A percentile compares a stretch with the other conserved stretches of the same genome.
Evolutionary conservation across 169 alveolate species (phyloP).

Genomic region (Eimeria necatrix): DNA sequence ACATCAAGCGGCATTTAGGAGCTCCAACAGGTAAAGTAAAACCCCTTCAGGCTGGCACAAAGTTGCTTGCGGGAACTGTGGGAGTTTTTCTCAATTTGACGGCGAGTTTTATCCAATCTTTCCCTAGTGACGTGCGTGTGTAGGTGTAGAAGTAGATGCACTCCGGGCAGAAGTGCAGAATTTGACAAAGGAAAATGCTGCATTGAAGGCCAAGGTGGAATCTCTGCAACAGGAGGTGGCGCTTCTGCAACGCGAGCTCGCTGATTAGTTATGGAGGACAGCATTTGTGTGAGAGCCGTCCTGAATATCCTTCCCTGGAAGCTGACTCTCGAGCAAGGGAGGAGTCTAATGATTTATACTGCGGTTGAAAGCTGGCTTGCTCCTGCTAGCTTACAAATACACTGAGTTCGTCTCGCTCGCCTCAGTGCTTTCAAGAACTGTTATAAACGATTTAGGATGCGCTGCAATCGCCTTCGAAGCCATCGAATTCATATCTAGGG

Average conservation of each 20-base stretch:
- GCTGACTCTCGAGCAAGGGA: too few relatives aligned
- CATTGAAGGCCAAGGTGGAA: constrained; percentile 79
- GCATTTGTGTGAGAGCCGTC: too few relatives aligned
- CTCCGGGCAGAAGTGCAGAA: constrained; percentile 90
- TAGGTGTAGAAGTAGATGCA: constrained; percentile 91
- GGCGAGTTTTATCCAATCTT: background rate
- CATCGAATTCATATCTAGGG: too few relatives aligned
- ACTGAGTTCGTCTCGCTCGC: too few relatives aligned
- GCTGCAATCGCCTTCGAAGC: too few relatives aligned
- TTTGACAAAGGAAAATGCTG: constrained; percentile 87
- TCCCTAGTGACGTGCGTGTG: background rate
- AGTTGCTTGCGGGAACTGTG: background rate
- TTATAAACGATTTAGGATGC: too few relatives aligned
- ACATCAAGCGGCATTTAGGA: constrained; percentile 91
- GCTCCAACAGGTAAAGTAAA: constrained; percentile 85
- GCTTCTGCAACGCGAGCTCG: constrained; percentile 61
- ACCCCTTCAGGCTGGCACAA: background rate
- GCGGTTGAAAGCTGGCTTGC: too few relatives aligned
- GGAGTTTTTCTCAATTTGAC: background rate
- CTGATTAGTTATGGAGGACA: background rate
- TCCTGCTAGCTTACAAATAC: too few relatives aligned
- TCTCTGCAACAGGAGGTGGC: constrained; percentile 67
- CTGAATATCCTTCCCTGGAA: too few relatives aligned
- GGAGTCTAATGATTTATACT: too few relatives aligned
- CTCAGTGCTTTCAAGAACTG: too few relatives aligned